Evolutionary conservation across 805 yeast genomes (phyloP), one percentile per base, ranked within the genome.

Genomic region (Kodamaea sagamina): DNA sequence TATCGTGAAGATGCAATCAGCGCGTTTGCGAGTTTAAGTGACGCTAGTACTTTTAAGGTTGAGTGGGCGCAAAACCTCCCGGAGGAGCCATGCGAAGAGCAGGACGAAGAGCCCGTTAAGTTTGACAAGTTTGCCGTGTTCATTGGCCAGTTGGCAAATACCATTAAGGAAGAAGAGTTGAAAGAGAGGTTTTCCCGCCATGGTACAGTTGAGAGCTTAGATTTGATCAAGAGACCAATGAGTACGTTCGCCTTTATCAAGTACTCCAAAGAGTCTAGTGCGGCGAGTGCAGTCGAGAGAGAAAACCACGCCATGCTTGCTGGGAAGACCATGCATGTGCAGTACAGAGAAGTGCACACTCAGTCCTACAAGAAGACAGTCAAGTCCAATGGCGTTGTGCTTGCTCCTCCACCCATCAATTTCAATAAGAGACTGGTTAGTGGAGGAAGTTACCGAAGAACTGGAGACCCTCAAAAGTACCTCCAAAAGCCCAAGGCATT

Each of bases 1-100:
- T 87, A 77, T 59, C 77, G 96, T 36, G 95, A 86, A 59, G 96
- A 89, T 61, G 96, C 96, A 9, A 86, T 87, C 35, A 75, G 86
- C 55, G 95, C 95, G 0, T 88, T 78, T 68, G 89, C 93, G 2
- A 77, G 75, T 52, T 68, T 84, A 47, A 75, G 84, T 50, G 71
- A 75, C 10, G 75, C 75, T 36, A 65, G 71, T 6, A 62, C 65
- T n/a, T 80, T 81, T 75, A 66, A 66, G 34, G 85, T 84, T 32
- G 89, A 85, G 54, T 88, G 96, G 96, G 89, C 93, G 0, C 90
- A 87, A 63, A 88, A 88, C 56, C 73, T 88, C 8, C 24, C 35
- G 89, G 81, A n/a, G 37, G 24, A 5, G 54, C 51, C 12, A 48
- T 38, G 6, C 57, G 44, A 28, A 52, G 64, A 60, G 27, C 58